phyloP scores from a whole-genome alignment of 306 rosid species.

The Neltuma alba region DNA sequence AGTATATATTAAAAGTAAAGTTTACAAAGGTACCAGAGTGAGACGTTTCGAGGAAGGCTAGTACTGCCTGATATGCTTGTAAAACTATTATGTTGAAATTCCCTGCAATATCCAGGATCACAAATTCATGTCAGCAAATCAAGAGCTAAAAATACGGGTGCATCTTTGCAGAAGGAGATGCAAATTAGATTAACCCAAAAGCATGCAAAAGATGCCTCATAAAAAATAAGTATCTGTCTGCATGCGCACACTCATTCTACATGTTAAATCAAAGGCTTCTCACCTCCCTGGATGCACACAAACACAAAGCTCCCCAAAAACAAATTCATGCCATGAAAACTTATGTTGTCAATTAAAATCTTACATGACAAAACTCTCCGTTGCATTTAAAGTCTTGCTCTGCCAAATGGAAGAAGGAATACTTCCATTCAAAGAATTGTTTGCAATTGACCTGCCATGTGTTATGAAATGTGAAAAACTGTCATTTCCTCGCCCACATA shows the following conservation, averaged over 20 bases:
- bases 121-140: slow-evolving; percentile 28
- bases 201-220: slow-evolving; percentile 1
- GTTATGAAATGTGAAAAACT: slow-evolving; percentile 18
- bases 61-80: slow-evolving; percentile 57
- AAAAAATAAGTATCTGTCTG: neutral
- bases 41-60: slow-evolving; percentile 64
- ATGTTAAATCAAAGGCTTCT: neutral
- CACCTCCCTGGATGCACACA: neutral
- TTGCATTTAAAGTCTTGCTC: slow-evolving; percentile 44
- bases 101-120: slow-evolving; percentile 57
- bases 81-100: slow-evolving; percentile 68
- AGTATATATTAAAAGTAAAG: slow-evolving; percentile 31
- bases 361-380: slow-evolving; percentile 61
- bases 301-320: neutral
- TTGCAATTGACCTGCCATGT: slow-evolving; percentile 77
- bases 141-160: neutral
- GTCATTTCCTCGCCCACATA: slow-evolving; percentile 15
- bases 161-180: slow-evolving; percentile 10
- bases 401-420: slow-evolving; percentile 78
- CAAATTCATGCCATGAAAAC: neutral
- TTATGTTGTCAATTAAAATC: slow-evolving; percentile 31
- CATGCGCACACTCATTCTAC: neutral
- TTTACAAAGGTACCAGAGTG: slow-evolving; percentile 62
- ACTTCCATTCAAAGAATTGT: slow-evolving; percentile 66
- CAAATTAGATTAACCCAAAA: neutral